Evolutionary conservation across 805 yeast species (phyloP).

Genomic region (Hyphopichia homilentoma): DNA sequence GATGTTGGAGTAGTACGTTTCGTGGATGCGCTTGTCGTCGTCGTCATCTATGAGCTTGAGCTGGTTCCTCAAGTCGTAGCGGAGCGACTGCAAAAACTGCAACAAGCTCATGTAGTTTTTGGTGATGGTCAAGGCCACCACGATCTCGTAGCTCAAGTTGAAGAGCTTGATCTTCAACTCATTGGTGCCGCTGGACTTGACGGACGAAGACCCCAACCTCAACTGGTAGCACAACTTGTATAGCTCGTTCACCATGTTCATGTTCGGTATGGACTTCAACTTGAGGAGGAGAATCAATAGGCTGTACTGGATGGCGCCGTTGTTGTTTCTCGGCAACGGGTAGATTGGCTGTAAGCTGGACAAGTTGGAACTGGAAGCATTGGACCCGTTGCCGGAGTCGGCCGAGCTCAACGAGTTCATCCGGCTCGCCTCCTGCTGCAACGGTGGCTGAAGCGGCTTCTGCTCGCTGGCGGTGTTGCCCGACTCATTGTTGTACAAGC

Average conservation of each 20-base stretch:
- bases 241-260: constrained; percentile 39
- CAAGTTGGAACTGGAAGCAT: constrained; percentile 1
- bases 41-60: neutral
- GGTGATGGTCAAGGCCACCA: constrained; percentile 25
- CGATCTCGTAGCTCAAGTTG: constrained; percentile 30
- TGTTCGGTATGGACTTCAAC: constrained; percentile 40
- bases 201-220: constrained; percentile 8
- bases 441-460: constrained; percentile 2
- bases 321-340: constrained; percentile 37
- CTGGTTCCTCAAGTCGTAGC: constrained; percentile 11
- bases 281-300: constrained; percentile 33
- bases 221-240: constrained; percentile 41
- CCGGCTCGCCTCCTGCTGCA: neutral
- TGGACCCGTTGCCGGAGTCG: constrained; percentile 1
- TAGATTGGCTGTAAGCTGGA: constrained; percentile 15
- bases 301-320: constrained; percentile 20
- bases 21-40: neutral
- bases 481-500: constrained; percentile 30
- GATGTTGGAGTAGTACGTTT: constrained; percentile 2
- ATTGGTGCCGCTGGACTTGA: neutral
- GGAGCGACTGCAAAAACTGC: constrained; percentile 21
- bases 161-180: constrained; percentile 16
- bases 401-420: neutral
- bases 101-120: constrained; percentile 25
- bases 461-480: constrained; percentile 5